Conservation (phyloP, 2,329 filamentous ascomycete species). For the Alternaria panax region DNA sequence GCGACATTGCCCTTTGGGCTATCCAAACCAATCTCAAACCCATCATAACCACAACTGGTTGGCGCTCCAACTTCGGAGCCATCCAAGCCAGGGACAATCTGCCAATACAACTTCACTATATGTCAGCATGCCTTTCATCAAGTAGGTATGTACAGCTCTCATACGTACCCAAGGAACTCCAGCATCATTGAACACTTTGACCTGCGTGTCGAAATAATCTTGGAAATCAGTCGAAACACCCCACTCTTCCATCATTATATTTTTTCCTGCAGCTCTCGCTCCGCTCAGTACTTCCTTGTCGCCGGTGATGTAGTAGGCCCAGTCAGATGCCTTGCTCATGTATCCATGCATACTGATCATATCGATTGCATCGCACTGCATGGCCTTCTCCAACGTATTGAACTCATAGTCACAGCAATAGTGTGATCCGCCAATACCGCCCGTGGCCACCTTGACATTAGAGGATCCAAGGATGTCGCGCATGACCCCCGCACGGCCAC, state of each 20-base stretch:
- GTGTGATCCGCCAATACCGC: background rate
- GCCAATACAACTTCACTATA: background rate
- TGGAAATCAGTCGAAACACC: background rate
- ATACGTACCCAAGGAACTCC: slow-evolving; percentile 2
- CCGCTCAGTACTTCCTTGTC: background rate
- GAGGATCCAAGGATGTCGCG: background rate
- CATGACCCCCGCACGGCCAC: background rate
- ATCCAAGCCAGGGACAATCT: slow-evolving; percentile 1
- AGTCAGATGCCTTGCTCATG: background rate
- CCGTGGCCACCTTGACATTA: background rate
- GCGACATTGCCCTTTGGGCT: slow-evolving; percentile 7
- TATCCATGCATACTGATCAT: background rate
- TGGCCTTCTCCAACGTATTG: background rate
- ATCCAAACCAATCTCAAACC: background rate
- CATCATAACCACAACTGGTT: background rate
- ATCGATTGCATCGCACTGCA: background rate
- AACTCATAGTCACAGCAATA: background rate
- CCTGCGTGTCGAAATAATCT: background rate
- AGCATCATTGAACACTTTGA: background rate
- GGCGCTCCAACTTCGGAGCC: slow-evolving; percentile 1
- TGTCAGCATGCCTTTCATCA: background rate
- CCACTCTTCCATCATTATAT: slow-evolving; percentile 1
- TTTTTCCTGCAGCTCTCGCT: background rate
- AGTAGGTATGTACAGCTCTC: background rate
- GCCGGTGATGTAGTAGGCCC: background rate